Conservation (phyloP, 305 asterid species). For the Fraxinus paxiana region DNA sequence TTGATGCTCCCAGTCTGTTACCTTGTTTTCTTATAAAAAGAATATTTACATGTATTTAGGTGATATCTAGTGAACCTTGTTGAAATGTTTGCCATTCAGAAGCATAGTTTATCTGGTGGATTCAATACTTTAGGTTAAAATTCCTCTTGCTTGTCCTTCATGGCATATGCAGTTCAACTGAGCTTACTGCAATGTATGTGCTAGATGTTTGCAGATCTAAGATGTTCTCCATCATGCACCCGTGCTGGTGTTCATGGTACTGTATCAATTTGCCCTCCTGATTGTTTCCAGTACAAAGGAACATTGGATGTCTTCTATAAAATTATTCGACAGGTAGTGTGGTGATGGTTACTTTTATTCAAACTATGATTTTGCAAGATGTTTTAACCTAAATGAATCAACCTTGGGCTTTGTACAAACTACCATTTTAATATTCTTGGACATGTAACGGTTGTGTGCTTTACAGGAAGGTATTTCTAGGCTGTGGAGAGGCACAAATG, state of each 20-base stretch:
- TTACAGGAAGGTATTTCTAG: slow-evolving; percentile 81
- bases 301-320: slow-evolving; percentile 85
- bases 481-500: slow-evolving; percentile 98
- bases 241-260: slow-evolving; percentile 97
- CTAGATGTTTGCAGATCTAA: slow-evolving; percentile 93
- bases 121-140: not conserved
- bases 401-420: not conserved
- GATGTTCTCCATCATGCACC: slow-evolving; percentile 93
- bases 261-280: slow-evolving; percentile 82
- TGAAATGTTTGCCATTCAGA: not conserved
- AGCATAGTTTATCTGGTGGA: not conserved
- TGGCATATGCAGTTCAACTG: slow-evolving; percentile 13
- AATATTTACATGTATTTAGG: not conserved
- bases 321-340: slow-evolving; percentile 86
- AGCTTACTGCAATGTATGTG: slow-evolving; percentile 19
- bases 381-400: not conserved
- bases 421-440: not conserved
- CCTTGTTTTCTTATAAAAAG: not conserved
- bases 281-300: slow-evolving; percentile 92
- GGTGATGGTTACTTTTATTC: not conserved
- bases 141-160: not conserved
- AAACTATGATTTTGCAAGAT: not conserved
- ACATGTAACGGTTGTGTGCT: slow-evolving; percentile 10
- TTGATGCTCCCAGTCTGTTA: too few species aligned
- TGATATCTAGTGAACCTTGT: not conserved